phyloP scores from a whole-genome alignment of 345 rosid genomes.

The Trapa incisa region DNA sequence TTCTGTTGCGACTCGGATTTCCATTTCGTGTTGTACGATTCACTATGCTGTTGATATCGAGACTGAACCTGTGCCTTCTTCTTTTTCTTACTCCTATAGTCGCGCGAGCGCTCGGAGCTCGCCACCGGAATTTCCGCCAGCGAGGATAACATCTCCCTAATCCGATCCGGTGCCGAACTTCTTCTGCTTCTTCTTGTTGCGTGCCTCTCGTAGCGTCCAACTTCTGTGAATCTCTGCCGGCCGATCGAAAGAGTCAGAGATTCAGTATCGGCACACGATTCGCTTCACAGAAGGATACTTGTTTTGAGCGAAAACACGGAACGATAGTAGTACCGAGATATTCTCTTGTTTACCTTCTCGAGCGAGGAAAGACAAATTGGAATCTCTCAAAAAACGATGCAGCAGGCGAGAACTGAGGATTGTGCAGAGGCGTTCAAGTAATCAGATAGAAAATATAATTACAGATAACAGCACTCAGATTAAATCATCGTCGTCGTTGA shows the following conservation, averaged over 20 bases:
- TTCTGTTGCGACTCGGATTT: slow-evolving; percentile 70
- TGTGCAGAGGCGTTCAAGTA: too few relatives aligned
- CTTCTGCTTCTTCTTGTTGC: neutral
- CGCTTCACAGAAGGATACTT: too few relatives aligned
- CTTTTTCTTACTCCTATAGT: slow-evolving; percentile 45
- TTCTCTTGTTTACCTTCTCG: neutral
- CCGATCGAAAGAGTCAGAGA: too few relatives aligned
- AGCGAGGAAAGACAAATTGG: neutral
- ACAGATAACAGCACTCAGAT: too few relatives aligned
- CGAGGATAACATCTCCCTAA: slow-evolving; percentile 4
- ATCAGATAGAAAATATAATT: too few relatives aligned
- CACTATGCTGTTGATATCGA: slow-evolving; percentile 7
- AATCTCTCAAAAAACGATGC: slow-evolving; percentile 1
- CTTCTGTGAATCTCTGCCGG: too few relatives aligned
- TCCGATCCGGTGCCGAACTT: neutral
- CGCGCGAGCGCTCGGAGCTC: slow-evolving; percentile 37
- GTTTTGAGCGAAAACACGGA: too few relatives aligned
- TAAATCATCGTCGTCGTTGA: neutral
- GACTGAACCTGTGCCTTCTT: slow-evolving; percentile 11
- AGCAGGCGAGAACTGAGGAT: neutral
- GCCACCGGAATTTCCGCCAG: slow-evolving; percentile 30
- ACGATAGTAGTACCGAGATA: too few relatives aligned
- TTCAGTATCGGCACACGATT: too few relatives aligned
- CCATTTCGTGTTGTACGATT: slow-evolving; percentile 35
- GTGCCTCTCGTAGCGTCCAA: too few relatives aligned